Conservation (phyloP, 1,284 basidiomycete species). For the Microbotryomycetes sp. region DNA sequence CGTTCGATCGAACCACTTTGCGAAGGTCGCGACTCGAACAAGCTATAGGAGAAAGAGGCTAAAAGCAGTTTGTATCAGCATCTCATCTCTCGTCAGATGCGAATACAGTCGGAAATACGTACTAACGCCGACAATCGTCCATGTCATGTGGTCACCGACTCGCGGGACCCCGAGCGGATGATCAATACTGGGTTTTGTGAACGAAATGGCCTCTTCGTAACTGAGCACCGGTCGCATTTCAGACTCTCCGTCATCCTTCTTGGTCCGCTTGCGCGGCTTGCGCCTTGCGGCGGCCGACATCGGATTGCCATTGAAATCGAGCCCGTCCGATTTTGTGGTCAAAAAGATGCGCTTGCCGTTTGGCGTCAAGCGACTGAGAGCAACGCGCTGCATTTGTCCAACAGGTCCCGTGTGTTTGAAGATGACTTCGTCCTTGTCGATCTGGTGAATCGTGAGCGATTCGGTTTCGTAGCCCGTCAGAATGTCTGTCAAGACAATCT, state of each 20-base stretch:
- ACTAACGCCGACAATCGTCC: conserved; percentile 95
- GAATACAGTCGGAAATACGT: conserved; percentile 42
- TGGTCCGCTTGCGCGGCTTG: conserved; percentile 17
- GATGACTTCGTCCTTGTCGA: conserved; percentile 70
- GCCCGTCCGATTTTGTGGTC: conserved; percentile 8
- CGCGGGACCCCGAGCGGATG: conserved; percentile 64
- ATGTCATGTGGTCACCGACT: conserved; percentile 88
- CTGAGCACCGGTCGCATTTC: conserved; percentile 71
- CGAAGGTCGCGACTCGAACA: conserved; percentile 77
- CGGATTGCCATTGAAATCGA: conserved; percentile 63
- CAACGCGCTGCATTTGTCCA: conserved; percentile 93
- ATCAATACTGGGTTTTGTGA: conserved; percentile 62
- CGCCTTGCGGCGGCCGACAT: conserved; percentile 70
- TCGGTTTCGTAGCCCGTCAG: conserved; percentile 75
- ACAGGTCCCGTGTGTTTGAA: conserved; percentile 63
- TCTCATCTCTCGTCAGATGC: background rate
- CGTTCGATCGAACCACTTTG: conserved; percentile 63
- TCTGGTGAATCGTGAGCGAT: conserved; percentile 81
- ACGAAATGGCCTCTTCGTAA: conserved; percentile 61
- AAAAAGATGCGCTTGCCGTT: conserved; percentile 1
- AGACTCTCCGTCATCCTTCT: conserved; percentile 49
- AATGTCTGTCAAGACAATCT: conserved; percentile 75
- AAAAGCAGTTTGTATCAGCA: conserved; percentile 33
- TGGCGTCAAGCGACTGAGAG: conserved; percentile 60
- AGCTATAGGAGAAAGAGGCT: conserved; percentile 91